These are phyloP conservation scores for Tetrahymena elliotti DNA, from an alignment of 73 alveolate genomes.

Conservation along the genomic window DNA sequence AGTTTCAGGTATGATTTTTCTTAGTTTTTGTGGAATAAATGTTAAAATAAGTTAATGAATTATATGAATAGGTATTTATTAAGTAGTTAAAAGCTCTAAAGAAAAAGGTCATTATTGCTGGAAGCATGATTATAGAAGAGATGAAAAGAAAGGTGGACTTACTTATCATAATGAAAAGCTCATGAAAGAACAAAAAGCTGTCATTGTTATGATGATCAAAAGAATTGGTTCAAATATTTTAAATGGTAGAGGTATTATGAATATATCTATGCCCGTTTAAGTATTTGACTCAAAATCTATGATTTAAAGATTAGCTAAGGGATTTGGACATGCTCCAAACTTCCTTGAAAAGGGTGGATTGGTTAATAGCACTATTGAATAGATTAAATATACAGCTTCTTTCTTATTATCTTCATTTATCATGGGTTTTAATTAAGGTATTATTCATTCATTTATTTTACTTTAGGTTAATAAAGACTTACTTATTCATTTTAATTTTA, in stretches of 20 bases:
- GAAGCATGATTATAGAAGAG: slow-evolving; percentile 12
- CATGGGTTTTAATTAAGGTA: slow-evolving; percentile 22
- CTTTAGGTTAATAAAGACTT: too few relatives aligned
- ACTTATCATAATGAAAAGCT: slow-evolving; percentile 17
- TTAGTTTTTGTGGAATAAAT: background rate
- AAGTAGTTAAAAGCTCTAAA: background rate
- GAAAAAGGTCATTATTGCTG: slow-evolving; percentile 36
- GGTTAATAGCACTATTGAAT: background rate
- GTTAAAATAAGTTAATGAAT: background rate
- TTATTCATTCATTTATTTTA: too few relatives aligned
- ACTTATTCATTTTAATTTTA: too few relatives aligned
- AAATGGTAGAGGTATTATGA: slow-evolving; percentile 25
- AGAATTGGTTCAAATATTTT: slow-evolving; percentile 35
- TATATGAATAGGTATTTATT: background rate
- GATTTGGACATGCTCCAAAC: slow-evolving; percentile 37
- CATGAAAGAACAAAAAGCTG: slow-evolving; percentile 16
- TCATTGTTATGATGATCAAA: slow-evolving; percentile 20
- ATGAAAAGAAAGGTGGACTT: slow-evolving; percentile 21
- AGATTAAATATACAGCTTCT: slow-evolving; percentile 2
- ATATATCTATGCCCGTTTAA: slow-evolving; percentile 34
- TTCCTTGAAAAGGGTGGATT: slow-evolving; percentile 27
- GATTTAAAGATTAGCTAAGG: slow-evolving; percentile 35
- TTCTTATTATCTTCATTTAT: slow-evolving; percentile 16
- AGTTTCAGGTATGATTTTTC: background rate
- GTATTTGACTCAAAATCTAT: slow-evolving; percentile 29